Evolutionary conservation across 2,329 filamentous ascomycete genomes (phyloP), one percentile per base, ranked within the genome.

Genomic region (Exophiala mesophila): DNA sequence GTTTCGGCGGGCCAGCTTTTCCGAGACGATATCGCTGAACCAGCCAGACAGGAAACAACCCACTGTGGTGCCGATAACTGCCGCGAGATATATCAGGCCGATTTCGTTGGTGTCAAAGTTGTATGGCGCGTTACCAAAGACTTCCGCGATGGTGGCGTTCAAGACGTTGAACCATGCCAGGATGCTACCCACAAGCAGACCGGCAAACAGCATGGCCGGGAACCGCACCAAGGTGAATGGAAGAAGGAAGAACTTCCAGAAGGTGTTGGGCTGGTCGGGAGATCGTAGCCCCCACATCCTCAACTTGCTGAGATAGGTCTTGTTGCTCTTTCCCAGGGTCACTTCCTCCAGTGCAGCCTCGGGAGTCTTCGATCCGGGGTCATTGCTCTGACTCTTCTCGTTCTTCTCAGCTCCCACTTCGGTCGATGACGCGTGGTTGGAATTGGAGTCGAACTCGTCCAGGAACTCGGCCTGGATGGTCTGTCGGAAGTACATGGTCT

Each of bases 1-100:
- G 39, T 67, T 67, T 20, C 63, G 63, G 3, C 65, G 62, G 10
- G 64, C 62, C 8, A 67, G 55, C 32, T 56, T 58, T 41, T 67
- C 49, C 1, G 61, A 60, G 23, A 67, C 54, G 59, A 61, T 64
- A 47, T 68, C 63, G 26, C 63, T 65, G 44, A 65, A 60, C 5
- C 57, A 52, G 18, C 65, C 65, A 5, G 64, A 62, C 39, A 64
- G 61, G n/a, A 67, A 38, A 3, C 61, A 63, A 9, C 63, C 64
- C 2, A 60, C 19, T 9, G 54, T 49, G 3, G 59, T 59, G 6
- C 64, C 64, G 2, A 65, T 45, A 33, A 57, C 58, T 33, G 61
- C 62, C n/a, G 61, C 55, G 10, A 66, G 28, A 38, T 65, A 66
- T 38, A 61, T 63, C 5, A 66, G 55, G 16, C 63, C 63, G 8